Percentiles rank a stretch among this genome's conserved stretches.
These are phyloP conservation scores for Pyricularia sp. DNA, from an alignment of 2,329 filamentous ascomycete species.

Conservation along the genomic window DNA sequence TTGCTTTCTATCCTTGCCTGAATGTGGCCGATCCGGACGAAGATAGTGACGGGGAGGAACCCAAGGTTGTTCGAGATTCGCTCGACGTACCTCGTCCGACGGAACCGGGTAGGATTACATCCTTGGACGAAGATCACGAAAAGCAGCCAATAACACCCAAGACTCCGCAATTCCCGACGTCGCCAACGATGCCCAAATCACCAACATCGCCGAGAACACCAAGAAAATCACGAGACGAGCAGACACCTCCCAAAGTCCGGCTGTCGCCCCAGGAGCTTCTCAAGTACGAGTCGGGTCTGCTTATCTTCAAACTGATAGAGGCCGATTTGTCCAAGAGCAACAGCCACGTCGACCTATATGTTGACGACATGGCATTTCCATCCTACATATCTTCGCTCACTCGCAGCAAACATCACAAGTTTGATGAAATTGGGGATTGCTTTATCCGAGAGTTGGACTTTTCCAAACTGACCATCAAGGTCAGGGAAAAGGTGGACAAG, in stretches of 20 bases:
- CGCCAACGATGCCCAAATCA: conserved; percentile 16
- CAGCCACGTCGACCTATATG: conserved; percentile 72
- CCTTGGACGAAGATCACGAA: conserved; percentile 16
- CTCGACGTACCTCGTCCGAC: conserved; percentile 21
- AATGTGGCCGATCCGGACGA: conserved; percentile 84
- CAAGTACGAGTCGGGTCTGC: conserved; percentile 77
- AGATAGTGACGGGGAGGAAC: conserved; percentile 44
- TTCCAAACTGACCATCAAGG: conserved; percentile 77
- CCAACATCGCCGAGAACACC: conserved; percentile 28
- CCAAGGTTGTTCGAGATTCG: conserved; percentile 10
- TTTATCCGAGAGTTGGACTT: conserved; percentile 97
- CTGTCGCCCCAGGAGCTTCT: conserved; percentile 69
- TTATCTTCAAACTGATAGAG: conserved; percentile 91
- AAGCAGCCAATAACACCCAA: neutral
- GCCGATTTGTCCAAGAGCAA: conserved; percentile 67
- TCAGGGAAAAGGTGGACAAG: conserved; percentile 67
- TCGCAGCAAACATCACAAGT: conserved; percentile 52
- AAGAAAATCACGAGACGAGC: conserved; percentile 37
- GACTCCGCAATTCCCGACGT: neutral
- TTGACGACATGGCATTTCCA: conserved; percentile 90
- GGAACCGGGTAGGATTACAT: conserved; percentile 31
- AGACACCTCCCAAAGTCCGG: conserved; percentile 59
- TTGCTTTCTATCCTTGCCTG: conserved; percentile 80
- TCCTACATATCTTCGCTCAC: conserved; percentile 74
- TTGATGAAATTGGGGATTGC: conserved; percentile 90